Evolutionary conservation across 2,329 filamentous ascomycete genomes (phyloP), one percentile per base, ranked within the genome.

Genomic region (Nemania abortiva): DNA sequence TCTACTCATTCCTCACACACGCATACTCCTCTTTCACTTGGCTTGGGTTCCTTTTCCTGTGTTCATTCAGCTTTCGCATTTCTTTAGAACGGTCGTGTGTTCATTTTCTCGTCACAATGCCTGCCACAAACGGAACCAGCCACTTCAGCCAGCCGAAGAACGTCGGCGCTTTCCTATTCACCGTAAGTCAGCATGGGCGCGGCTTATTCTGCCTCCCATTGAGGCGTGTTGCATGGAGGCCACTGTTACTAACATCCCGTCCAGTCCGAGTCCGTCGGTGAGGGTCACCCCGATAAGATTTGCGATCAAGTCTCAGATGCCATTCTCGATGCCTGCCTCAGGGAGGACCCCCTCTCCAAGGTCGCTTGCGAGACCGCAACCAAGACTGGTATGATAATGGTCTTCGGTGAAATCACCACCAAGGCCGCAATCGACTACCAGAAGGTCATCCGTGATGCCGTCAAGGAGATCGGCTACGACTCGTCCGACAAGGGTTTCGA

Each of bases 361-460:
- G 92, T 98, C 78, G 96, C 96, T 82, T 99, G 96, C 85, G 96
- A 99, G 89, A 98, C 95, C 76, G 96, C 96, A 79, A 97, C 96
- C 87, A 99, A 99, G 93, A 99, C 96, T 77, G 96, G 96, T 84
- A 93, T 99, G 96, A 89, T 99, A 84, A 98, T 99, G 96, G 91
- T 97, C 82, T 97, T 97, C 74, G 94, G 94, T 85, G 96, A 99
- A 84, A 99, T 99, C 84, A 97, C 94, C 84, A 98, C 96, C 87
- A 96, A 97, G 88, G 91, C 95, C 84, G 88, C 87, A 77, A 87
- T 98, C 78, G 96, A 99, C 89, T 99, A 98, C 92, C 96, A 99
- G 85, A 97, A 95, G 88, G 88, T 98, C 79, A 94, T 99, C 83
- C 95, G 96, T 83, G 85, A 91, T 74, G 90, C 95, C 82, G 94